A percentile compares a stretch with the other conserved stretches of the same genome.
These are phyloP conservation scores for Neonectria magnoliae DNA, from an alignment of 2,329 filamentous ascomycete genomes.

Conservation along the genomic window DNA sequence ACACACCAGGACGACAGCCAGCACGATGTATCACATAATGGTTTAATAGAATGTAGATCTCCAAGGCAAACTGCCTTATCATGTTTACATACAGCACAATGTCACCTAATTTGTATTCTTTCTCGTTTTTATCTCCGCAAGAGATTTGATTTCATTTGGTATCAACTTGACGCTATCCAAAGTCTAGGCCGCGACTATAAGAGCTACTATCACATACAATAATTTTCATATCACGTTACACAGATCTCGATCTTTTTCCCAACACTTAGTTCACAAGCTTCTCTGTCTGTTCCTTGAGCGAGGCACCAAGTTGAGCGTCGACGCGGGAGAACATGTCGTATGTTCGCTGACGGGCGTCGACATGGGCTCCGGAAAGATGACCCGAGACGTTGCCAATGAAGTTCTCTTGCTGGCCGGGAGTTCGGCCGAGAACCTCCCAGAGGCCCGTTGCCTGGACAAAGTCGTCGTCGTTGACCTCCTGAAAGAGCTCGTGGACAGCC, in stretches of 20 bases:
- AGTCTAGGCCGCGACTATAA: neutral
- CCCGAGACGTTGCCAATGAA: conserved; percentile 68
- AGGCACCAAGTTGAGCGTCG: conserved; percentile 61
- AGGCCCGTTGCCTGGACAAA: conserved; percentile 60
- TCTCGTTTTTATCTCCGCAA: neutral
- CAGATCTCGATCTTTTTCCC: neutral
- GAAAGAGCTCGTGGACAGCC: conserved; percentile 56
- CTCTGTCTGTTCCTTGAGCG: conserved; percentile 65
- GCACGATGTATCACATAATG: too few species aligned
- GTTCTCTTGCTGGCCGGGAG: conserved; percentile 67
- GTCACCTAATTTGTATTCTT: neutral
- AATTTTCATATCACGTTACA: conserved; percentile 18
- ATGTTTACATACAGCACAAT: too few species aligned
- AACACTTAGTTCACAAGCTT: conserved; percentile 45
- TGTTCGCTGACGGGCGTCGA: conserved; percentile 65
- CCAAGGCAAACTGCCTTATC: too few species aligned
- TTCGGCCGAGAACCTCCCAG: conserved; percentile 60
- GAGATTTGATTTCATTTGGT: neutral
- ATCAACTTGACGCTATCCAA: neutral
- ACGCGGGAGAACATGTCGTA: conserved; percentile 70
- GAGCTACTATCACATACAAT: neutral
- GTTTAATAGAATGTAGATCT: too few species aligned
- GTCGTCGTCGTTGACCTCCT: conserved; percentile 58
- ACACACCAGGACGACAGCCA: too few species aligned
- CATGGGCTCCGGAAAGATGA: conserved; percentile 64